phyloP scores from a whole-genome alignment of 306 rosid species.

The Acacia crassicarpa region DNA sequence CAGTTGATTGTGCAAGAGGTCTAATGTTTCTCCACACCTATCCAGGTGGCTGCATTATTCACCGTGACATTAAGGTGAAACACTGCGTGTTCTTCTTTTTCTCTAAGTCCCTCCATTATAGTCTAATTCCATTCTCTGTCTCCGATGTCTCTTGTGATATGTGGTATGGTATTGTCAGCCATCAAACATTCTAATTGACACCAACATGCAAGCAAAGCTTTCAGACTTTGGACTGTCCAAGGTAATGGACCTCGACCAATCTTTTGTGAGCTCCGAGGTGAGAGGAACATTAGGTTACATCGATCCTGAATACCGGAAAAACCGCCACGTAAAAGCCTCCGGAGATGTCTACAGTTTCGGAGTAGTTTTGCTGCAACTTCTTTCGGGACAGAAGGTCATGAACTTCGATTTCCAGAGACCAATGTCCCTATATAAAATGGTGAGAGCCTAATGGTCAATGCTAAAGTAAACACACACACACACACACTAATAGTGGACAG shows the following conservation, averaged over 20 bases:
- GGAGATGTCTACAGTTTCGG: conserved; percentile 77
- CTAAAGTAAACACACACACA: background rate
- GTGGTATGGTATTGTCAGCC: conserved; percentile 45
- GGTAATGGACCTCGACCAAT: conserved; percentile 59
- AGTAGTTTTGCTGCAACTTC: conserved; percentile 59
- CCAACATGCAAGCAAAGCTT: conserved; percentile 60
- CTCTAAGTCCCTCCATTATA: background rate
- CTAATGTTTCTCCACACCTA: conserved; percentile 65
- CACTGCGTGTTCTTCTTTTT: background rate
- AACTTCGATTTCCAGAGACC: conserved; percentile 44
- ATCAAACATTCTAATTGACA: conserved; percentile 59
- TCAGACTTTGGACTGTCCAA: conserved; percentile 71
- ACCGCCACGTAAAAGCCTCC: conserved; percentile 64
- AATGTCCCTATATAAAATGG: conserved; percentile 56
- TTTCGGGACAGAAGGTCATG: conserved; percentile 62
- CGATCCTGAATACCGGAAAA: conserved; percentile 64
- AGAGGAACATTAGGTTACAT: conserved; percentile 76
- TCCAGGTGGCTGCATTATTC: conserved; percentile 66
- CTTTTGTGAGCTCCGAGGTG: conserved; percentile 68
- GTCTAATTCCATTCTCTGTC: background rate
- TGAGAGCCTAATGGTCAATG: conserved; percentile 22
- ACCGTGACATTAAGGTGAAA: conserved; percentile 68
- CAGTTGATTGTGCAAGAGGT: conserved; percentile 62
- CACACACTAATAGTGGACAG: background rate
- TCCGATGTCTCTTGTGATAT: background rate